phyloP scores from a whole-genome alignment of 2,329 filamentous ascomycete species.

The Aspergillus sojae region DNA sequence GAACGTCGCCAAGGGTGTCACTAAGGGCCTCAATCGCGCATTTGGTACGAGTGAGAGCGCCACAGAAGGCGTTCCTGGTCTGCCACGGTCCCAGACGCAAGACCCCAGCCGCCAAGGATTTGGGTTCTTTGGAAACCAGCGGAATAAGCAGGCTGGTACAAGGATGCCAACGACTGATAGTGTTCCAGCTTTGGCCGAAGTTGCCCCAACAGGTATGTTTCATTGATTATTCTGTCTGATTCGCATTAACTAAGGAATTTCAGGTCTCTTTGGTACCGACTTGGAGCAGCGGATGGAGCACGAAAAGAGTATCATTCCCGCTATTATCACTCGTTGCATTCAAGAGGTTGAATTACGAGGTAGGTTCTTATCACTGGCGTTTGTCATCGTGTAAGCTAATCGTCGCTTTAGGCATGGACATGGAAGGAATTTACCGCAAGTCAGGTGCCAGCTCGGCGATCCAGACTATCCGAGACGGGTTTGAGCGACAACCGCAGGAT shows the following conservation, averaged over 20 bases:
- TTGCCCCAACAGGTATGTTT: constrained; percentile 43
- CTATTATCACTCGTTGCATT: constrained; percentile 89
- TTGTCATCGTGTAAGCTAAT: constrained; percentile 16
- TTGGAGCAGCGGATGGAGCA: constrained; percentile 81
- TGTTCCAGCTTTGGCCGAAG: constrained; percentile 43
- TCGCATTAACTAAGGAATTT: background rate
- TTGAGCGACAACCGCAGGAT: constrained; percentile 74
- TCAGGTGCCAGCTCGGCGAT: constrained; percentile 91
- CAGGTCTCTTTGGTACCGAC: constrained; percentile 83
- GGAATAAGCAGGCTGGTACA: constrained; percentile 43
- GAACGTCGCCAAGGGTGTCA: constrained; percentile 89
- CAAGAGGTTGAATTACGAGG: constrained; percentile 94
- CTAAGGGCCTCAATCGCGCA: constrained; percentile 90
- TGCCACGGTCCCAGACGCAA: constrained; percentile 44
- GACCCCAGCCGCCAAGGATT: constrained; percentile 63
- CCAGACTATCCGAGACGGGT: constrained; percentile 86
- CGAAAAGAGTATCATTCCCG: constrained; percentile 86
- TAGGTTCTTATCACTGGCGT: constrained; percentile 26
- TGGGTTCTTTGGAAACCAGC: constrained; percentile 67
- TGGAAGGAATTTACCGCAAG: constrained; percentile 97
- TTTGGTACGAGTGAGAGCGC: constrained; percentile 72
- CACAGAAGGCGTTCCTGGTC: constrained; percentile 28
- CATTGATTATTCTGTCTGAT: background rate
- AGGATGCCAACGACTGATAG: constrained; percentile 49
- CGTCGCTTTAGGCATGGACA: constrained; percentile 69